Conservation (phyloP, 208 protist genomes). For the Leishmania turanica region DNA sequence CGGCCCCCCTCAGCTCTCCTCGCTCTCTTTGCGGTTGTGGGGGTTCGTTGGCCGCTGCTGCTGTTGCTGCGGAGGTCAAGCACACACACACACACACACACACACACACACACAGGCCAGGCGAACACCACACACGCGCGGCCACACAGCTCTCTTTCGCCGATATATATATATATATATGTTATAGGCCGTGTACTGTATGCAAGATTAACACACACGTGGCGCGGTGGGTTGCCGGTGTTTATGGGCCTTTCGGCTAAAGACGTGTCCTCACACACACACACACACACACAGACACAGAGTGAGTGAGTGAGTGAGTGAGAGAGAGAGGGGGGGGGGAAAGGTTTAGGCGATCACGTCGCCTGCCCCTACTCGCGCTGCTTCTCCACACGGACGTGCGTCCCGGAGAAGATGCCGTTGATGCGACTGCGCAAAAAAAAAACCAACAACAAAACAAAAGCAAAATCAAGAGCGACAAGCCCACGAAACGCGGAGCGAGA, state of each 20-base stretch:
- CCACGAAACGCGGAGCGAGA: not conserved
- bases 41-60: not conserved
- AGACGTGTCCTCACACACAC: not conserved
- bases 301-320: constrained; percentile 1
- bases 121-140: too few relatives aligned
- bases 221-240: too few relatives aligned
- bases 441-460: not conserved
- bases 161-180: too few relatives aligned
- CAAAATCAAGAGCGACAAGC: not conserved
- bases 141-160: too few relatives aligned
- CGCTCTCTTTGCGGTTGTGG: too few relatives aligned
- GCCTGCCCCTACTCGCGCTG: not conserved
- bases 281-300: not conserved
- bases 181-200: too few relatives aligned
- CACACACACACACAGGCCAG: not conserved
- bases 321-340: too few relatives aligned
- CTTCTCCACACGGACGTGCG: not conserved
- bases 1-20: too few relatives aligned
- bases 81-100: not conserved
- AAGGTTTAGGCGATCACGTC: too few relatives aligned
- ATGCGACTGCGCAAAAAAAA: not conserved
- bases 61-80: not conserved
- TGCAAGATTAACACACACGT: too few relatives aligned
- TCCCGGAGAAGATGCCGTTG: too few relatives aligned
- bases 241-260: too few relatives aligned